phyloP scores from a whole-genome alignment of 352 stramenopile genomes.

The Globisporangium mamillatum region DNA sequence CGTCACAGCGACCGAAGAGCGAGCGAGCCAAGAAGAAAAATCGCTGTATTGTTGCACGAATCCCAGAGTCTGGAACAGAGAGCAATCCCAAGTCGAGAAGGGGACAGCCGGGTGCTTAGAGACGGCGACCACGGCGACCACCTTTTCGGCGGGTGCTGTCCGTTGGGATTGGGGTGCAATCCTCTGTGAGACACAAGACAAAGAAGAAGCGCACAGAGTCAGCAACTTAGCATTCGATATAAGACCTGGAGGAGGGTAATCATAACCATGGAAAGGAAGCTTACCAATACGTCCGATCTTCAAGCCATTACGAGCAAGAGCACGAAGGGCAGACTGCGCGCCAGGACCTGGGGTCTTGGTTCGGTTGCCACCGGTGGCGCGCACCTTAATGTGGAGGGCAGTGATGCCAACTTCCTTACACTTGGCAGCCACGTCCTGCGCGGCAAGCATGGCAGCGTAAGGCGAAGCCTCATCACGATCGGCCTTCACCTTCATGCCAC shows the following conservation, averaged over 20 bases:
- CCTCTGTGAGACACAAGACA: slow-evolving; percentile 60
- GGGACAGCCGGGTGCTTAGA: slow-evolving; percentile 76
- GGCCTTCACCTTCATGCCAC: slow-evolving; percentile 99
- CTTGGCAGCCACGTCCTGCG: slow-evolving; percentile 97
- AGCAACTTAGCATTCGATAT: background rate
- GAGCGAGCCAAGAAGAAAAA: slow-evolving; percentile 10
- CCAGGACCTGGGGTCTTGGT: slow-evolving; percentile 98
- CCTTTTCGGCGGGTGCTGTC: slow-evolving; percentile 98
- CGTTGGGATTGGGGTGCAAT: slow-evolving; percentile 99
- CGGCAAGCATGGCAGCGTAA: slow-evolving; percentile 99
- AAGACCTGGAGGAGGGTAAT: too few species aligned
- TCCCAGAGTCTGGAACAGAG: slow-evolving; percentile 6
- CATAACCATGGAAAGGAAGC: too few species aligned
- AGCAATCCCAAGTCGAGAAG: slow-evolving; percentile 3
- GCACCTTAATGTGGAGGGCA: slow-evolving; percentile 99
- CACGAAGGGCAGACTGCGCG: slow-evolving; percentile 97
- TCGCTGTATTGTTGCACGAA: slow-evolving; percentile 24
- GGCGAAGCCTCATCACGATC: slow-evolving; percentile 99
- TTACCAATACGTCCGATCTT: slow-evolving; percentile 97
- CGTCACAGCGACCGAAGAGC: background rate
- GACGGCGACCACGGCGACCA: slow-evolving; percentile 98
- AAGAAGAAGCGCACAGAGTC: background rate
- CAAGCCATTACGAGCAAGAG: slow-evolving; percentile 98
- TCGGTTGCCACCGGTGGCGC: slow-evolving; percentile 98
- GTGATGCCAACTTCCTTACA: slow-evolving; percentile 99